Evolutionary conservation across 2,329 filamentous ascomycete species (phyloP), one percentile per base, ranked within the genome.

Genomic region (Phaeosphaeria sp.): DNA sequence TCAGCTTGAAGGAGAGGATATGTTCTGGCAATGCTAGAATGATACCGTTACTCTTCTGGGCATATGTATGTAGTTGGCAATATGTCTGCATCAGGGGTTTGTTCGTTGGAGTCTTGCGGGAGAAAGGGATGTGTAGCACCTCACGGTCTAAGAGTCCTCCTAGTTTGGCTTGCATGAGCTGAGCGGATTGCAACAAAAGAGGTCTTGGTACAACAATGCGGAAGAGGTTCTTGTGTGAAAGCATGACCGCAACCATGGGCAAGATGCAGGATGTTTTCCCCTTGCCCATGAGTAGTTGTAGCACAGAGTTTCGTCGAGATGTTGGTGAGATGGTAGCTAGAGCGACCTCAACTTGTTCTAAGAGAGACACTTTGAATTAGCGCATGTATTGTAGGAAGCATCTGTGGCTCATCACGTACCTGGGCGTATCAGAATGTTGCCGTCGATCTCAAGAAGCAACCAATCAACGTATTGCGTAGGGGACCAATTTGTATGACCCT

Each of bases 221-320:
- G 0, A 81, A 79, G 0, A 90, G 73, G 0, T 78, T 0, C 43
- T 75, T 74, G 55, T 80, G 60, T 2, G 79, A 75, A 2, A 81
- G 65, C 0, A 69, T 60, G 0, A 83, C 75, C 0, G 84, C 84
- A 0, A 89, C 83, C 39, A 90, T 87, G 0, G 89, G 47, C 5
- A 50, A 9, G 18, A 92, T 90, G 1, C 90, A 84, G 0, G 88
- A 89, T 0, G 84, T 87, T 70, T 87, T 87, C 0, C 84, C 82
- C 76, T 87, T 82, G 0, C 88, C 88, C 87, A 90, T 90, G 59
- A 89, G 87, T 73, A 90, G 82, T 59, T 90, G 88, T 1, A 89
- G 63, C 0, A 90, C 85, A 0, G 86, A 86, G 58, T 89, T 90
- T 0, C 73, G 61, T 0, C 77, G 75, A 0, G 83, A 85, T 0